Evolutionary conservation across 176 grass and related monocot genomes (phyloP).

Genomic region (Oryza brachyantha): DNA sequence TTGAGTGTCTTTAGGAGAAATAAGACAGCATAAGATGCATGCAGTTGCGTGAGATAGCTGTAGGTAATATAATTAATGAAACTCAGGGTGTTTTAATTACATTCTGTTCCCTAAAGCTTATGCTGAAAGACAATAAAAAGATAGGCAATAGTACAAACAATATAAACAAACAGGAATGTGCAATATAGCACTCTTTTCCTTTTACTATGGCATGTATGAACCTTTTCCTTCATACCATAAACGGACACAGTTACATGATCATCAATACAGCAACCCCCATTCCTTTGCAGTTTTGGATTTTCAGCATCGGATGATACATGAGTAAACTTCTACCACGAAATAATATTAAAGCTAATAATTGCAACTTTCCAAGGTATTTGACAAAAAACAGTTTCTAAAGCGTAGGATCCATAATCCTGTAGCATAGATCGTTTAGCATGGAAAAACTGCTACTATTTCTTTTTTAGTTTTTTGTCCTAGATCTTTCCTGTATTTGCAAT

Average conservation of each 20-base stretch:
- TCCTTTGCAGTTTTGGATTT: background rate
- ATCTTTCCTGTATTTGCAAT: background rate
- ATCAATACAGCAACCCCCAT: background rate
- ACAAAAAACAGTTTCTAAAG: background rate
- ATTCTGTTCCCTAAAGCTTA: background rate
- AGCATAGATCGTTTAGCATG: background rate
- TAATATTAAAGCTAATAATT: background rate
- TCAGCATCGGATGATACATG: background rate
- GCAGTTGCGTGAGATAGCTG: background rate
- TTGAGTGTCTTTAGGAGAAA: background rate
- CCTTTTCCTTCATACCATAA: background rate
- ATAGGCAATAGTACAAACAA: background rate
- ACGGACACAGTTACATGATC: constrained; percentile 12
- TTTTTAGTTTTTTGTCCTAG: background rate
- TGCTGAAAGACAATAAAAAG: background rate
- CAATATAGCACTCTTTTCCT: background rate
- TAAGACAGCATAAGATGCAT: background rate
- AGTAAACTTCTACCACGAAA: background rate
- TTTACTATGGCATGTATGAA: constrained; percentile 2
- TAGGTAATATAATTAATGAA: background rate
- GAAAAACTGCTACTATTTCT: background rate
- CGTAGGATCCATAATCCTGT: background rate
- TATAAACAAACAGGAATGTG: background rate
- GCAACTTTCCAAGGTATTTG: background rate
- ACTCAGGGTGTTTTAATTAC: background rate